These are phyloP conservation scores for Toxicodendron radicans DNA, from an alignment of 345 rosid genomes.

Conservation along the genomic window DNA sequence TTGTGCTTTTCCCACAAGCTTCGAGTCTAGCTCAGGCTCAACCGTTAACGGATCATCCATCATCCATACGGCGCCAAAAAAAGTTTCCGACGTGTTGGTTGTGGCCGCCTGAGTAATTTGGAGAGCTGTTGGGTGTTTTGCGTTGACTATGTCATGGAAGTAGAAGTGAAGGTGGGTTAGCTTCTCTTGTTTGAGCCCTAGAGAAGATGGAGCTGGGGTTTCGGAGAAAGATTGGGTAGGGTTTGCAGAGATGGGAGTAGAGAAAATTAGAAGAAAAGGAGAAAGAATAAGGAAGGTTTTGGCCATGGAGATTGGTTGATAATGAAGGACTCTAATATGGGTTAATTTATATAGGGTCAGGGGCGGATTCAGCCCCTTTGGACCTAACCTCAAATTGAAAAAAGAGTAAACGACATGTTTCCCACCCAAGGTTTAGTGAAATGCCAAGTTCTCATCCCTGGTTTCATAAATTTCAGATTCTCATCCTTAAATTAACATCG, in stretches of 20 bases:
- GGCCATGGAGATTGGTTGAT: constrained; percentile 24
- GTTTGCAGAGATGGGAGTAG: background rate
- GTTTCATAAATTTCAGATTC: too few species aligned
- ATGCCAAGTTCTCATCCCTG: too few species aligned
- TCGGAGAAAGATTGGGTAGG: constrained; percentile 27
- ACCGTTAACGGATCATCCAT: constrained; percentile 52
- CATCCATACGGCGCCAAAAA: constrained; percentile 42
- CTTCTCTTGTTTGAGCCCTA: constrained; percentile 35
- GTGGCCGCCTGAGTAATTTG: constrained; percentile 29
- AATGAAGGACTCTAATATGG: constrained; percentile 9
- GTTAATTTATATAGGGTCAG: constrained; percentile 10
- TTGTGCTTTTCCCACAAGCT: constrained; percentile 51
- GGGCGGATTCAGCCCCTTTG: too few species aligned
- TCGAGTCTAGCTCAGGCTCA: constrained; percentile 42
- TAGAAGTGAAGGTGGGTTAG: constrained; percentile 55
- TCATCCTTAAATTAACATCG: too few species aligned
- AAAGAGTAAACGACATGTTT: too few species aligned
- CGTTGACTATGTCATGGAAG: constrained; percentile 55
- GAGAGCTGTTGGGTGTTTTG: constrained; percentile 42
- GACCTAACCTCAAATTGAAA: too few species aligned
- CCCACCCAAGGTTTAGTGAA: too few species aligned
- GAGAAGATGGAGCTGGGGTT: constrained; percentile 19
- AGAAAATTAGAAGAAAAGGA: background rate
- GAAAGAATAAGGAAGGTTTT: background rate
- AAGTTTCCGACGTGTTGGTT: constrained; percentile 23